phyloP scores from a whole-genome alignment of 1,139 yeast genomes.

The Ashbya aceris region DNA sequence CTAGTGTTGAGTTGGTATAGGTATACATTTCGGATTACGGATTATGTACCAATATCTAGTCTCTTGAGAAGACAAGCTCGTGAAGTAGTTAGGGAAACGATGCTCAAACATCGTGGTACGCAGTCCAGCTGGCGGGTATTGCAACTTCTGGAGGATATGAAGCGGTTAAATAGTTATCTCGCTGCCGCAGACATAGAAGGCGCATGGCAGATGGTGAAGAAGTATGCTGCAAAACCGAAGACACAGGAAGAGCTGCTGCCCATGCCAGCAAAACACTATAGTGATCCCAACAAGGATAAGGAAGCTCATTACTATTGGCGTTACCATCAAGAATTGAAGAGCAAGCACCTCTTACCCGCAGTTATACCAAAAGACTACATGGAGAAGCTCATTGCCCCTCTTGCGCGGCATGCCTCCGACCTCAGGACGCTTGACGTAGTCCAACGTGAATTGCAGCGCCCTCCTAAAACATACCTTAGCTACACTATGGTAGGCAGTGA shows the following conservation, averaged over 20 bases:
- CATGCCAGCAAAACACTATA: constrained; percentile 1
- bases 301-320: neutral
- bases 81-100: neutral
- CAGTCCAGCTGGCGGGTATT: constrained; percentile 23
- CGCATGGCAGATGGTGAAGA: constrained; percentile 10
- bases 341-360: constrained; percentile 12
- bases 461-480: constrained; percentile 18
- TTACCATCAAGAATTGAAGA: constrained; percentile 3
- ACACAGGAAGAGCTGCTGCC: constrained; percentile 6
- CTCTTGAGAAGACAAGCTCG: constrained; percentile 5
- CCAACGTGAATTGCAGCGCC: constrained; percentile 14
- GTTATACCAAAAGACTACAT: constrained; percentile 14
- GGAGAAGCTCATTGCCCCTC: constrained; percentile 16
- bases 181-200: constrained; percentile 6
- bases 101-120: constrained; percentile 15
- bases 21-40: constrained; percentile 16
- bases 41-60: constrained; percentile 12
- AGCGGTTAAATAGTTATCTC: constrained; percentile 10
- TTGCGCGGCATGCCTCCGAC: constrained; percentile 22
- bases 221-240: constrained; percentile 2
- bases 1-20: constrained; percentile 23
- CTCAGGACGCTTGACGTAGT: constrained; percentile 13
- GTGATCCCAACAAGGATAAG: constrained; percentile 12
- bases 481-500: constrained; percentile 22
- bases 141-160: constrained; percentile 11